Percentiles rank a stretch among this genome's conserved stretches.
Evolutionary conservation across 2,329 filamentous ascomycete genomes (phyloP).

Genomic region (Aspergillus brunneoviolaceus): DNA sequence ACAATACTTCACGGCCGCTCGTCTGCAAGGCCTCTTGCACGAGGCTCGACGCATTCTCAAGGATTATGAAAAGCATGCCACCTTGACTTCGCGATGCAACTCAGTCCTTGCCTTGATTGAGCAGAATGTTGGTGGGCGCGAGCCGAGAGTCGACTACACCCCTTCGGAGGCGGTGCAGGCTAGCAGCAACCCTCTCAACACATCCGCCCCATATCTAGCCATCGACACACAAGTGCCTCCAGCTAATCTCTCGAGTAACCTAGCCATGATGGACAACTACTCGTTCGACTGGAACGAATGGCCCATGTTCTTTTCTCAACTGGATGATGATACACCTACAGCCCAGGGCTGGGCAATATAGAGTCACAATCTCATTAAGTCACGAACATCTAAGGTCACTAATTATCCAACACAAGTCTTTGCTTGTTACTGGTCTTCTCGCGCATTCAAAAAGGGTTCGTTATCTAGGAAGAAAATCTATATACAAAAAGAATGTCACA

Average conservation of each 20-base stretch:
- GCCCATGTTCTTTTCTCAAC: conserved; percentile 16
- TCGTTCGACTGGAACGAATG: conserved; percentile 17
- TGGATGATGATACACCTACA: conserved; percentile 1
- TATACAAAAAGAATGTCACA: too few relatives aligned
- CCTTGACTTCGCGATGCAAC: background rate
- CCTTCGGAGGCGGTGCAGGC: background rate
- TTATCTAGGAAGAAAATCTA: too few relatives aligned
- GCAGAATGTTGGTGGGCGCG: too few relatives aligned
- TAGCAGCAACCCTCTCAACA: background rate
- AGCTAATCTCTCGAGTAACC: background rate
- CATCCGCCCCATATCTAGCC: background rate
- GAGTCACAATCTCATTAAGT: too few relatives aligned
- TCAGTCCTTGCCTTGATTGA: background rate
- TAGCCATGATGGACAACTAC: conserved; percentile 5
- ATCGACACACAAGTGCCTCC: background rate
- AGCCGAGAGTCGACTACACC: background rate
- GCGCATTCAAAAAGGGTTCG: too few relatives aligned
- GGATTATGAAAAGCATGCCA: background rate
- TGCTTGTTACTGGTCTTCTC: too few relatives aligned
- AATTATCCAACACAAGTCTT: too few relatives aligned
- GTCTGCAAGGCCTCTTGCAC: background rate
- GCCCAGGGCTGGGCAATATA: conserved; percentile 16
- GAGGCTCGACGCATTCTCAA: background rate
- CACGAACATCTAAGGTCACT: background rate
- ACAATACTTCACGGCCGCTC: conserved; percentile 6